Evolutionary conservation across 148 eudicot genomes (phyloP), one percentile per base, ranked within the genome.

Genomic region (Rhododendron ovatum): DNA sequence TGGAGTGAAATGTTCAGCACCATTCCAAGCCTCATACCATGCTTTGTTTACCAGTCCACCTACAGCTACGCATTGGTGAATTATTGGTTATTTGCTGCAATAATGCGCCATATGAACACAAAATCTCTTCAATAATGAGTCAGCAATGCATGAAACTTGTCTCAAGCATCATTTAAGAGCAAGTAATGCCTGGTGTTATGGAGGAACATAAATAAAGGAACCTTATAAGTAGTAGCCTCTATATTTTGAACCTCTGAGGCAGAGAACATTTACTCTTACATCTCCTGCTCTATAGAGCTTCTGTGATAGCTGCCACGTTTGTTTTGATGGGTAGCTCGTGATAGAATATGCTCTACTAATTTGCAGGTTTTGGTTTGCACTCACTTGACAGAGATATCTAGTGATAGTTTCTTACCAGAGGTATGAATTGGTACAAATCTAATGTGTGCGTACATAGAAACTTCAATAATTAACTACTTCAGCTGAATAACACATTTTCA

Each of bases 281-380:
- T 84, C 17, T 50, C 53, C 61, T 59, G 82, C 59, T 57, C 26
- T 59, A 24, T 55, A 51, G 80, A 84, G 39, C 33, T 83, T 79
- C 67, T 55, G 73, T 43, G 3, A 4, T 81, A 79, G 47, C n/a
- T 59, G n/a, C 41, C 14, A 63, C 18, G 7, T 84, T 65, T 41
- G 86, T 53, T 84, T 65, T 37, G 80, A 7, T 20, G 61, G 41
- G 86, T 26, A 84, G 33, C 61, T 1, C 85, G 24, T 37, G 45
- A 30, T 84, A 67, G 74, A 5, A 45, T 26, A 71, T 73, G 69
- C 55, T 15, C 43, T 82, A 78, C 55, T 45, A 13, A 47, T 76
- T 88, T 89, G 86, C 93, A 97, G 99, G 99, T 94, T 88, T 89
- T 97, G 81, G 89, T 97, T 85, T 95, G 98, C 89, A 97, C 99